phyloP scores from a whole-genome alignment of 805 yeast genomes.

The Kodamaea kaohsiungensis region DNA sequence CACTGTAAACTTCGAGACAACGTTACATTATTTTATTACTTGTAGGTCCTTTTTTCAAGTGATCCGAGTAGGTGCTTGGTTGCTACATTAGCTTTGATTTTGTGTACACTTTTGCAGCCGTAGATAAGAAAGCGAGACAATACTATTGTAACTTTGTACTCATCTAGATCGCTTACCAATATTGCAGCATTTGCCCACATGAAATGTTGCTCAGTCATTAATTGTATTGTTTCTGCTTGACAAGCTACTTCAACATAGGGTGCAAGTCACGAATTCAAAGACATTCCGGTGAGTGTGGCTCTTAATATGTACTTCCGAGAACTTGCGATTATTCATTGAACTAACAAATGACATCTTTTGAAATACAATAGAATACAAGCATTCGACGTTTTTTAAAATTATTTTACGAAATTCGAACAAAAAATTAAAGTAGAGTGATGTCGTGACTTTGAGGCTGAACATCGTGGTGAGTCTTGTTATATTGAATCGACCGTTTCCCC shows the following conservation, averaged over 20 bases:
- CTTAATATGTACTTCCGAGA: neutral
- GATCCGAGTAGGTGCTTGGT: too few relatives aligned
- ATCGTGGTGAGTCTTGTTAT: neutral
- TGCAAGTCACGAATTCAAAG: neutral
- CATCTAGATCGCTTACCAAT: neutral
- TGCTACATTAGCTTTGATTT: neutral
- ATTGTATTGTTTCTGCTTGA: neutral
- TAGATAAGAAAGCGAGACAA: neutral
- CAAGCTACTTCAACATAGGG: neutral
- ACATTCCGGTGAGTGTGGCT: neutral
- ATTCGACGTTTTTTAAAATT: neutral
- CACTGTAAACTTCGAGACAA: too few relatives aligned
- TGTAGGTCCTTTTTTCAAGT: too few relatives aligned
- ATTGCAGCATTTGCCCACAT: neutral
- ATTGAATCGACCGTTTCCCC: neutral
- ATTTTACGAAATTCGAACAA: neutral
- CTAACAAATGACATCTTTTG: neutral
- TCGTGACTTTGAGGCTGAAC: neutral
- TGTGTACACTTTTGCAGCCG: neutral
- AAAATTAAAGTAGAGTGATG: neutral
- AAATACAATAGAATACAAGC: neutral
- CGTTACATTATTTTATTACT: too few relatives aligned
- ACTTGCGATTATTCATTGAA: too few relatives aligned
- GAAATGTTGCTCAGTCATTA: neutral
- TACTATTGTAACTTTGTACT: neutral